A percentile compares a stretch with the other conserved stretches of the same genome.
phyloP scores from a whole-genome alignment of 2,329 filamentous ascomycete species.

The Beauveria pseudobassiana region DNA sequence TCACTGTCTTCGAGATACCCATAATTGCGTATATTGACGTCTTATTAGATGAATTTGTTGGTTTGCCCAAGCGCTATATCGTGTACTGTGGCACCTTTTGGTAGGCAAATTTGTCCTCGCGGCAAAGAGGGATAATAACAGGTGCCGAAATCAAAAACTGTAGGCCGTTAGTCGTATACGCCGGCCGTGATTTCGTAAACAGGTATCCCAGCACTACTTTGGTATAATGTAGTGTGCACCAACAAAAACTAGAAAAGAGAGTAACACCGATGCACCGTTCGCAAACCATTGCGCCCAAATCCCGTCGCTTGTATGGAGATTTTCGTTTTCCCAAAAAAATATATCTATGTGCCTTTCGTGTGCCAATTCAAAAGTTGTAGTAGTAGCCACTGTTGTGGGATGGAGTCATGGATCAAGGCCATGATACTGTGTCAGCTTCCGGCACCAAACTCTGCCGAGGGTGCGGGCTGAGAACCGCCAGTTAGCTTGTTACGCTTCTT shows the following conservation, averaged over 20 bases:
- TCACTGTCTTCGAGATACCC: not conserved
- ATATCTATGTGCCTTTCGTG: not conserved
- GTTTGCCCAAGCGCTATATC: not conserved
- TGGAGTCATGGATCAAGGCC: not conserved
- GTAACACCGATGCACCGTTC: not conserved
- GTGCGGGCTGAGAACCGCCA: conserved; percentile 13
- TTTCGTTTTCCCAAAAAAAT: not conserved
- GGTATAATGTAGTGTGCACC: conserved; percentile 18
- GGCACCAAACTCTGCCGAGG: conserved; percentile 19
- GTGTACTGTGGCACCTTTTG: not conserved
- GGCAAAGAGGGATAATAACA: not conserved
- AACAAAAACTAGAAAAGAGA: not conserved
- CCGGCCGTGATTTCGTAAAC: not conserved
- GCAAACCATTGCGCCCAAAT: conserved; percentile 2
- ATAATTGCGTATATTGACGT: not conserved
- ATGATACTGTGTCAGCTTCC: conserved; percentile 2
- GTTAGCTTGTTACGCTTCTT: conserved; percentile 50
- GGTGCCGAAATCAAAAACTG: not conserved
- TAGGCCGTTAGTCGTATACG: conserved; percentile 6
- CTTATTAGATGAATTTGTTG: not conserved
- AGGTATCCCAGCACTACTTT: conserved; percentile 6
- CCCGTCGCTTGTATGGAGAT: not conserved
- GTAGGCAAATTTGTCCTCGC: not conserved
- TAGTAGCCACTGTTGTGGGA: not conserved
- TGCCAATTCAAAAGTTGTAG: not conserved